Conservation (phyloP, 306 rosid species). For the Cucurbita pepo region DNA sequence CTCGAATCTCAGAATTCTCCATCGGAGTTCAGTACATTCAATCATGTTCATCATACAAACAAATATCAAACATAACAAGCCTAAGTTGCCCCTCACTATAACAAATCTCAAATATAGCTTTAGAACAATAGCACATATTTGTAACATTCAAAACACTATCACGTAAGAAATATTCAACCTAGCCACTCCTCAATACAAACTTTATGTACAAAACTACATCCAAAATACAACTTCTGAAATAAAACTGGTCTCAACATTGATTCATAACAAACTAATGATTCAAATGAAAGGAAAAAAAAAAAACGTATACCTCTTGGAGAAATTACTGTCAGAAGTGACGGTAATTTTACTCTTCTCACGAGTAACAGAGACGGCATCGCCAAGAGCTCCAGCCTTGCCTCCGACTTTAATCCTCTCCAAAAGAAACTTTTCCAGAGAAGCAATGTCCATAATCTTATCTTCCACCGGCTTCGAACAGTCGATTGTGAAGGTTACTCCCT, state of each 20-base stretch:
- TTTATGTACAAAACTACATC: neutral
- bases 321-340: constrained; percentile 51
- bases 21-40: too few species aligned
- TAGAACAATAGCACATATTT: too few species aligned
- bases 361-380: constrained; percentile 51
- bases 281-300: neutral
- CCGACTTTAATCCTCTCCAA: constrained; percentile 49
- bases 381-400: constrained; percentile 68
- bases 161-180: neutral
- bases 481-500: constrained; percentile 29
- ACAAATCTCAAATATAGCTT: neutral
- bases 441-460: constrained; percentile 48
- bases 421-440: constrained; percentile 44
- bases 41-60: neutral
- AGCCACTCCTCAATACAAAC: neutral
- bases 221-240: neutral
- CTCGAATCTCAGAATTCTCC: too few species aligned
- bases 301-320: constrained; percentile 52
- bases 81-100: neutral
- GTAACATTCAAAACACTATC: neutral
- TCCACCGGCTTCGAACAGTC: constrained; percentile 48
- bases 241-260: neutral
- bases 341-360: constrained; percentile 69
- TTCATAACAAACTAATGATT: neutral
- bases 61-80: neutral